Evolutionary conservation across 148 eudicot species (phyloP), one percentile per base, ranked within the genome.

Genomic region (Camellia granthamiana): DNA sequence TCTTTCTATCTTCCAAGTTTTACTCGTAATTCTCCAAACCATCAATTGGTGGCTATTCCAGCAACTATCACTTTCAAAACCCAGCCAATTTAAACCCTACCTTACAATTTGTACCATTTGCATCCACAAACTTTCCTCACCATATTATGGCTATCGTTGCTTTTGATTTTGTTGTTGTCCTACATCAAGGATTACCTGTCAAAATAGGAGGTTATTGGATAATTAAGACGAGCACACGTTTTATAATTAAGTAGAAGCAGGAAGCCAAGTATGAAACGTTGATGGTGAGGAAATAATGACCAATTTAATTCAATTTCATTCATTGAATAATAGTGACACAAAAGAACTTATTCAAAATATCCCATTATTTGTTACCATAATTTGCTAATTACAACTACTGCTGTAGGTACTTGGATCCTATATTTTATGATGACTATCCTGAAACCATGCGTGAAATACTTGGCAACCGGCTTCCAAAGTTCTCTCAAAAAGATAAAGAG

Each of bases 371-470:
- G 42, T 52, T 21, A 21, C 2, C 43, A 0, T 41, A 19, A 23
- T 52, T 38, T 51, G 70, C 63, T 23, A 59, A 60, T 44, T 58
- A 43, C 69, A 74, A 76, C 56, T 79, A 65, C 38, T 78, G 43
- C 19, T 78, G 10, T 52, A 93, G 97, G 97, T 93, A 88, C 80
- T 77, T 91, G 89, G 85, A 93, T 86, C 97, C 97, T 18, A 90
- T 93, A 76, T 91, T 78, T 82, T 89, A 72, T 75, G 95, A 93
- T 67, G 93, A 93, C 78, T 93, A 93, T 84, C 97, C 97, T 72
- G 79, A 62, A 66, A 77, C 82, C 52, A 93, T 93, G 97, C 95
- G 88, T 64, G 92, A 88, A 77, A 91, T 79, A 80, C 82, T 93
- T 66, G 93, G 93, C 79, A 90, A 89, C 43, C 49, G 66, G 30